Base-by-base conservation (phyloP, 768 basidiomycete genomes). In the Amanita rimosa region DNA sequence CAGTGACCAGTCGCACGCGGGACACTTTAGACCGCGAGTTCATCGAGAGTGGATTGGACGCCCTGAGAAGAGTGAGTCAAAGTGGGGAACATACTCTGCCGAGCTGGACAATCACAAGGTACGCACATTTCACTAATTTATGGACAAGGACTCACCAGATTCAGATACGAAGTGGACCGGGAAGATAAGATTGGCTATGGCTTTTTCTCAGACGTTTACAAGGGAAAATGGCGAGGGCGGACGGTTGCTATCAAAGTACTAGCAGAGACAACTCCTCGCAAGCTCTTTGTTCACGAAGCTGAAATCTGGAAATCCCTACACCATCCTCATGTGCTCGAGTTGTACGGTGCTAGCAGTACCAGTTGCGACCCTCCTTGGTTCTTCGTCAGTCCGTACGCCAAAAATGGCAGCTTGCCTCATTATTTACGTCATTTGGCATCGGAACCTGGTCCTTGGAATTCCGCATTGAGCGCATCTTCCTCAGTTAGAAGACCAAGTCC, bases 261-360 rank as follows among this genome's bases (percentile, higher is more conserved):
- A 11, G 73, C 79, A 1, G 72, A 75, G 43, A 71, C 71, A 33
- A 79, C 82, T 1, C 78, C 81, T 2, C 69, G 72, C 37, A 64
- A 73, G 27, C 67, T 87, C 4, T 93, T 92, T 65, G 61, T 81
- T 17, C 75, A 74, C 47, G 82, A 89, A 60, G 74, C 83, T 19
- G 72, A 71, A 42, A 77, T 85, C 4, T 92, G 90, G 90, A 76
- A 80, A 53, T 65, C 63, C 3, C 70, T 93, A 8, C 64, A 62
- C 48, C 88, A 90, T 57, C 71, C 74, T 9, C 78, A 86, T 55
- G 81, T 93, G 3, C 67, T 91, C 38, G 73, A 77, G 54, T 70
- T 93, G 21, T 81, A 76, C 53, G 90, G 89, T 1, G 90, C 90
- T 9, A 86, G 83, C 22, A 84, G 81, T 55, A 72, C 84, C 0